phyloP scores from a whole-genome alignment of 169 alveolate genomes.

The Eimeria acervulina region DNA sequence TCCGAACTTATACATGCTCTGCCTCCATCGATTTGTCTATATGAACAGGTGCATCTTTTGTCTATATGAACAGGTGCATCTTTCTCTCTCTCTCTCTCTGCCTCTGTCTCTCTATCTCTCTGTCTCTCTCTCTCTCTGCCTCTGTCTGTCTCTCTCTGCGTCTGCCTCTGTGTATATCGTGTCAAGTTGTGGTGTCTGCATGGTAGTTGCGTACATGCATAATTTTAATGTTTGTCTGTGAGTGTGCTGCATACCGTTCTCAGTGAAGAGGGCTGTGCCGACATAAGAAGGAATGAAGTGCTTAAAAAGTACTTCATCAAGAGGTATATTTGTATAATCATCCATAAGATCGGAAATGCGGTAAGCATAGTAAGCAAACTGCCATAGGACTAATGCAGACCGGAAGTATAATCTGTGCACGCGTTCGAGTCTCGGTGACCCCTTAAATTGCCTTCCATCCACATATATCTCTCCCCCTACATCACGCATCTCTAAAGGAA shows the following conservation, averaged over 20 bases:
- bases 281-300: conserved; percentile 59
- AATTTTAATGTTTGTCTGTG: not conserved
- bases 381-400: conserved; percentile 32
- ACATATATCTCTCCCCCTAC: conserved; percentile 1
- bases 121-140: no score
- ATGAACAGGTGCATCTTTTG: not conserved
- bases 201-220: not conserved
- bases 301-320: conserved; percentile 10
- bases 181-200: no score
- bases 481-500: conserved; percentile 25
- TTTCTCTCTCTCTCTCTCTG: not conserved
- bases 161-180: not conserved
- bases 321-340: conserved; percentile 2
- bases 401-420: conserved; percentile 34
- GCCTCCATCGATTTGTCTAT: not conserved
- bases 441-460: conserved; percentile 48
- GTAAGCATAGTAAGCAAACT: conserved; percentile 44
- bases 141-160: not conserved
- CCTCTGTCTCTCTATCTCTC: not conserved
- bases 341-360: conserved; percentile 1
- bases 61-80: not conserved
- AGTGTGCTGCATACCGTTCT: not conserved
- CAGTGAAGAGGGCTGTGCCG: conserved; percentile 28
- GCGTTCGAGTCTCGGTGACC: not conserved
- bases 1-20: not conserved